Conservation (phyloP, 2,329 filamentous ascomycete genomes). For the Hypocrella siamensis region DNA sequence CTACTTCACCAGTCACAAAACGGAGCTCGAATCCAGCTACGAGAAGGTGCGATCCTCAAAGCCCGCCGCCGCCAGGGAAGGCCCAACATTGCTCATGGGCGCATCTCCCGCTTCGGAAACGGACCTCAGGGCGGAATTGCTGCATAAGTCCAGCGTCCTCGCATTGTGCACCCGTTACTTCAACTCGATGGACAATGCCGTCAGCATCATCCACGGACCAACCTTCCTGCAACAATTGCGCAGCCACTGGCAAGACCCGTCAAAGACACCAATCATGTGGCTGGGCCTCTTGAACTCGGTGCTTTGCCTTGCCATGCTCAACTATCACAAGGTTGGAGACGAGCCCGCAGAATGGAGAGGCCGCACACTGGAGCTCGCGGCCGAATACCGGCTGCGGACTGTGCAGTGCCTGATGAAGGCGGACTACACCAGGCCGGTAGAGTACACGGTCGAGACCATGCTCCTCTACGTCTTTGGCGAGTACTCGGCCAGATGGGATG, state of each 20-base stretch:
- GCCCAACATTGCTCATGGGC: slow-evolving; percentile 67
- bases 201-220: slow-evolving; percentile 65
- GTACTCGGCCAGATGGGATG: slow-evolving; percentile 57
- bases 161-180: slow-evolving; percentile 81
- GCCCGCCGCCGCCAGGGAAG: slow-evolving; percentile 40
- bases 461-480: slow-evolving; percentile 64
- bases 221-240: slow-evolving; percentile 65
- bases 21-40: slow-evolving; percentile 72
- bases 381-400: slow-evolving; percentile 53
- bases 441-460: slow-evolving; percentile 65
- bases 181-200: slow-evolving; percentile 59
- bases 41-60: slow-evolving; percentile 59
- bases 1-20: slow-evolving; percentile 75
- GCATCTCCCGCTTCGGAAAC: slow-evolving; percentile 53
- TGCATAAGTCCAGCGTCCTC: slow-evolving; percentile 68
- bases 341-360: slow-evolving; percentile 66
- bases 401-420: slow-evolving; percentile 64
- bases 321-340: slow-evolving; percentile 64
- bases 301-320: slow-evolving; percentile 62
- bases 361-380: slow-evolving; percentile 41
- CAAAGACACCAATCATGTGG: slow-evolving; percentile 62
- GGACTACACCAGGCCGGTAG: slow-evolving; percentile 61
- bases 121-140: slow-evolving; percentile 68
- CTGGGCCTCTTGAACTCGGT: slow-evolving; percentile 62
- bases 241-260: slow-evolving; percentile 54